Conservation (phyloP, 2,329 filamentous ascomycete genomes). For the Phyllosticta citribraziliensis region DNA sequence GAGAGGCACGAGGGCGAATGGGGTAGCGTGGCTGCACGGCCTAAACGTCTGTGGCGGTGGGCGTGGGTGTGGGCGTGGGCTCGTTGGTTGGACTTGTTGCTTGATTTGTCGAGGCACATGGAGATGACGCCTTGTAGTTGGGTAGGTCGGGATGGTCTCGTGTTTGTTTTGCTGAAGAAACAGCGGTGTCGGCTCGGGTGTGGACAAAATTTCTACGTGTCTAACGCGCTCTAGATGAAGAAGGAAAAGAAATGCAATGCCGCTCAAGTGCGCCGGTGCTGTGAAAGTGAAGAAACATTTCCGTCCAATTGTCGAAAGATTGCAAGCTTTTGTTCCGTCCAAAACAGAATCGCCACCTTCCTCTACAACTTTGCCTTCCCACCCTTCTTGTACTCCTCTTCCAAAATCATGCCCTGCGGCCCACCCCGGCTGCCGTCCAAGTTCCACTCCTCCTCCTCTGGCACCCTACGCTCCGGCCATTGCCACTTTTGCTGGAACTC, state of each 20-base stretch:
- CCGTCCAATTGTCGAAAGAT: background rate
- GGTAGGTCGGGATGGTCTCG: background rate
- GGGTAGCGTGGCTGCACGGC: background rate
- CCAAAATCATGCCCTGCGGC: conserved; percentile 28
- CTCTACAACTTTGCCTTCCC: conserved; percentile 15
- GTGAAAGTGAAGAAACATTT: background rate
- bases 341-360: background rate
- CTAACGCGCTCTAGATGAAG: background rate
- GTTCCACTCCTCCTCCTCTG: conserved; percentile 24
- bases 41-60: background rate
- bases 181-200: too few species aligned
- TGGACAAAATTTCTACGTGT: background rate
- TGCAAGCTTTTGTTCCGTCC: background rate
- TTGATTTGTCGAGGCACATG: background rate
- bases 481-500: conserved; percentile 54
- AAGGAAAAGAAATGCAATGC: background rate
- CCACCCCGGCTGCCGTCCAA: conserved; percentile 31
- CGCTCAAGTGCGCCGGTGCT: background rate
- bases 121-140: background rate
- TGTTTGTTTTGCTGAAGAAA: background rate
- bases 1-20: background rate
- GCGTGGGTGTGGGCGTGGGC: background rate
- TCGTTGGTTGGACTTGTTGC: background rate
- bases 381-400: conserved; percentile 31
- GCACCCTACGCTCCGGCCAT: conserved; percentile 32